A percentile compares a stretch with the other conserved stretches of the same genome.
phyloP scores from a whole-genome alignment of 257 asterid species.

The Fraxinus pennsylvanica region DNA sequence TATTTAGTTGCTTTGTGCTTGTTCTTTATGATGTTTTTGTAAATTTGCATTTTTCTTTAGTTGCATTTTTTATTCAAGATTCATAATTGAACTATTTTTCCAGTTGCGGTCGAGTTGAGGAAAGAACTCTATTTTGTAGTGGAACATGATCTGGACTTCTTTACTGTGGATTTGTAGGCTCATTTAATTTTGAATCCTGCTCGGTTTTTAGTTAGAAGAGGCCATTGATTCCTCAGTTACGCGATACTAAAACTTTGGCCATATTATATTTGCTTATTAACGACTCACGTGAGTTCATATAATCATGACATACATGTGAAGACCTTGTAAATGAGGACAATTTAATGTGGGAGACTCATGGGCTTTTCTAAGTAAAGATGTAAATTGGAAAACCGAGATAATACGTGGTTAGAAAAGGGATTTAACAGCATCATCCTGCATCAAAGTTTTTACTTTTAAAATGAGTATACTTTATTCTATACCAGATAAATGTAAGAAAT shows the following conservation, averaged over 20 bases:
- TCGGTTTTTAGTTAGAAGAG: constrained; percentile 14
- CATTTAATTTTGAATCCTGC: constrained; percentile 3
- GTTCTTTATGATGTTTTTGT: constrained; percentile 7
- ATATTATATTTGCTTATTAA: not conserved
- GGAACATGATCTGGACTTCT: not conserved
- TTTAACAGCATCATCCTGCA: not conserved
- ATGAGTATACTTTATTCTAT: not conserved
- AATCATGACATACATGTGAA: not conserved
- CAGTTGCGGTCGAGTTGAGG: too few relatives aligned
- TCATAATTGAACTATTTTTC: not conserved
- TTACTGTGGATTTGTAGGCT: not conserved
- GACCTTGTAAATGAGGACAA: constrained; percentile 13
- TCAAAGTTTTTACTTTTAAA: not conserved
- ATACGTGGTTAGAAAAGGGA: not conserved
- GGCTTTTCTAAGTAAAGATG: not conserved
- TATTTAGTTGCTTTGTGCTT: constrained; percentile 9
- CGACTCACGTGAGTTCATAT: not conserved
- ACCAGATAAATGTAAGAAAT: not conserved
- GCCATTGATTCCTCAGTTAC: not conserved
- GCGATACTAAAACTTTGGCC: not conserved
- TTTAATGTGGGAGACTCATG: constrained; percentile 8
- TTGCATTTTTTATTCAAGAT: not conserved
- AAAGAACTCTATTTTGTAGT: not conserved
- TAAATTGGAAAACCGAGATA: not conserved
- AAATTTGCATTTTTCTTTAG: constrained; percentile 1